phyloP scores from a whole-genome alignment of 495 filamentous ascomycete genomes.

The Penicillium pancosmium region DNA sequence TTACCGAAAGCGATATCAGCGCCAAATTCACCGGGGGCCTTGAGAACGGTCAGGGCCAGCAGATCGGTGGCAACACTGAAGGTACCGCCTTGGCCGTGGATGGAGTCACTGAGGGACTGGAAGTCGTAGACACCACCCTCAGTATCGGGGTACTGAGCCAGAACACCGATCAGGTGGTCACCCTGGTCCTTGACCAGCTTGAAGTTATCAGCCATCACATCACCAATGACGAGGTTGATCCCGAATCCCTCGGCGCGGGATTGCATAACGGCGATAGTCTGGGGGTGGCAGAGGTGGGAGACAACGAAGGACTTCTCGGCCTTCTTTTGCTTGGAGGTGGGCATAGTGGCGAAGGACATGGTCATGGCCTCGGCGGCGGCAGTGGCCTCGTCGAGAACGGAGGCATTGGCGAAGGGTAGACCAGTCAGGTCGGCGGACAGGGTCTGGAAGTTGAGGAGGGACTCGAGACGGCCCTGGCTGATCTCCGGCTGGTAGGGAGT shows the following conservation, averaged over 20 bases:
- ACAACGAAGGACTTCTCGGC: conserved; percentile 81
- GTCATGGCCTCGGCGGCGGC: conserved; percentile 98
- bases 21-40: conserved; percentile 92
- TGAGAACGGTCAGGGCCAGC: conserved; percentile 84
- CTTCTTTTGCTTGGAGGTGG: conserved; percentile 71
- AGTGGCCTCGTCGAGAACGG: conserved; percentile 89
- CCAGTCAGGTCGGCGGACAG: conserved; percentile 88
- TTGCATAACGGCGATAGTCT: conserved; percentile 84
- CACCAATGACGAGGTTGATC: conserved; percentile 73
- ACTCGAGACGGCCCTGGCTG: conserved; percentile 92
- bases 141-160: conserved; percentile 95
- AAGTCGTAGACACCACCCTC: conserved; percentile 82
- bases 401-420: conserved; percentile 91
- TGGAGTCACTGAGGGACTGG: conserved; percentile 68
- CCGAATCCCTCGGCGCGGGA: conserved; percentile 94
- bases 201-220: conserved; percentile 66
- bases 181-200: conserved; percentile 71
- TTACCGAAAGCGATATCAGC: conserved; percentile 97
- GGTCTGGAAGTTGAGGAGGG: conserved; percentile 95
- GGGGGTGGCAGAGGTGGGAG: conserved; percentile 80
- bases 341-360: conserved; percentile 78
- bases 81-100: conserved; percentile 78
- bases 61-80: conserved; percentile 93
- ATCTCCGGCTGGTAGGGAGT: conserved; percentile 99
- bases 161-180: conserved; percentile 84